Evolutionary conservation across 1,139 yeast species (phyloP).

Genomic region (Protomyces pachydermus): DNA sequence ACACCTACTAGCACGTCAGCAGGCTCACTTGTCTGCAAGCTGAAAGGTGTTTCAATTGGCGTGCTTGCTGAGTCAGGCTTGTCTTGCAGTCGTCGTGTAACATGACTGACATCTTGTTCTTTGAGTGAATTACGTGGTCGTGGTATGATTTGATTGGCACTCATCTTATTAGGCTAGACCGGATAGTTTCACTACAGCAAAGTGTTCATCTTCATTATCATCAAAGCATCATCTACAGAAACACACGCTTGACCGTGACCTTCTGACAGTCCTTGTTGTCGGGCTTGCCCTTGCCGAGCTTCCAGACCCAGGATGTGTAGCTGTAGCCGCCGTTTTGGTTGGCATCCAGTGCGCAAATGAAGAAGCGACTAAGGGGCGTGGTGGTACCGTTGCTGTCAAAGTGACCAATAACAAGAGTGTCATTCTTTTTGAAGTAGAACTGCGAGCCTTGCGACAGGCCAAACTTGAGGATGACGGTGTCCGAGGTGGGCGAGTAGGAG

Average conservation of each 20-base stretch:
- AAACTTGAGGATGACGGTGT: slow-evolving; percentile 1
- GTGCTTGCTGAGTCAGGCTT: too few species aligned
- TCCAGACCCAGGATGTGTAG: slow-evolving; percentile 7
- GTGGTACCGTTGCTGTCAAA: background rate
- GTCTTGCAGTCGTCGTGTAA: too few species aligned
- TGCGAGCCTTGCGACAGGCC: background rate
- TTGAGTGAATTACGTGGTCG: background rate
- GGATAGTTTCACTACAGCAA: background rate
- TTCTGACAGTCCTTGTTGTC: slow-evolving; percentile 10
- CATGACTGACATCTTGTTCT: too few species aligned
- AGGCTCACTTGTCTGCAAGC: too few species aligned
- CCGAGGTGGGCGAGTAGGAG: slow-evolving; percentile 6
- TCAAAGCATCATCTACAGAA: background rate
- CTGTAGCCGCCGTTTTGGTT: background rate
- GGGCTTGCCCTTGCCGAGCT: slow-evolving; percentile 3
- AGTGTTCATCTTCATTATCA: background rate
- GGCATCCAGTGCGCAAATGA: background rate
- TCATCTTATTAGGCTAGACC: background rate
- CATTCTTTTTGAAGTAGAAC: slow-evolving; percentile 4
- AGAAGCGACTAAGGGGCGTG: background rate
- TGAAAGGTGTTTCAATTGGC: too few species aligned
- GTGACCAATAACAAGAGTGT: background rate
- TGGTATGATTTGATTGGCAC: background rate
- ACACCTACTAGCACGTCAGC: too few species aligned
- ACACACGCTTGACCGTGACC: slow-evolving; percentile 20